Evolutionary conservation across 768 basidiomycete genomes (phyloP).

Genomic region (Boletus edulis): DNA sequence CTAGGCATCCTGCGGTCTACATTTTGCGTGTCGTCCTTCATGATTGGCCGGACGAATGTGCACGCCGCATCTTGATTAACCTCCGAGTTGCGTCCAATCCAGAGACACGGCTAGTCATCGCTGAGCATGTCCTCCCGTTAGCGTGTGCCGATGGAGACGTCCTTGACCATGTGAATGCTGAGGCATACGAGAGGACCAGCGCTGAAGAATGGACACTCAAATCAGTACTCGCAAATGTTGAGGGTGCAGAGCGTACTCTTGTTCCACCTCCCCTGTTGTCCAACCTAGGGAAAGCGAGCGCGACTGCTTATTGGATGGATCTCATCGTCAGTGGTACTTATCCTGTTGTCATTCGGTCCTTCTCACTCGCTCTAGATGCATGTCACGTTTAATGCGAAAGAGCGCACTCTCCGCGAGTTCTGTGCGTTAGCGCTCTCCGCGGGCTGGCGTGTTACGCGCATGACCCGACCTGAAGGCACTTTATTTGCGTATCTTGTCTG

Average conservation of each 20-base stretch:
- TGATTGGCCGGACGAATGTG: slow-evolving; percentile 71
- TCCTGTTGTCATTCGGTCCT: background rate
- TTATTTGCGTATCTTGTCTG: slow-evolving; percentile 73
- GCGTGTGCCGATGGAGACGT: slow-evolving; percentile 57
- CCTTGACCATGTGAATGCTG: background rate
- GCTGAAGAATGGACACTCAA: slow-evolving; percentile 27
- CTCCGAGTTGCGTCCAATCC: slow-evolving; percentile 37
- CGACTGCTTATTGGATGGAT: slow-evolving; percentile 69
- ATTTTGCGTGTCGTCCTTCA: slow-evolving; percentile 71
- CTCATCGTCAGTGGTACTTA: slow-evolving; percentile 45
- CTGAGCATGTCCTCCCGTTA: slow-evolving; percentile 67
- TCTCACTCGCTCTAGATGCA: slow-evolving; percentile 52
- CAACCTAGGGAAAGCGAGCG: slow-evolving; percentile 70
- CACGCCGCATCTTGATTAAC: slow-evolving; percentile 43
- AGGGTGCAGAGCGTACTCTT: slow-evolving; percentile 52
- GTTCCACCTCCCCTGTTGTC: slow-evolving; percentile 63
- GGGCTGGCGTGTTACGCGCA: slow-evolving; percentile 61
- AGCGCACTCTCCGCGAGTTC: slow-evolving; percentile 66
- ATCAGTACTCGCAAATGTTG: slow-evolving; percentile 38
- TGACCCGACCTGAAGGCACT: slow-evolving; percentile 57
- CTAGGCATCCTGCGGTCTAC: slow-evolving; percentile 56
- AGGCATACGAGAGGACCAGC: slow-evolving; percentile 5
- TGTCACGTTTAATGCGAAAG: slow-evolving; percentile 63
- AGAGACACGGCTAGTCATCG: slow-evolving; percentile 62
- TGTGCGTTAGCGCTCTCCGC: slow-evolving; percentile 50